Conservation (phyloP, 805 yeast species). For the Maudiozyma pseudohumilis region DNA sequence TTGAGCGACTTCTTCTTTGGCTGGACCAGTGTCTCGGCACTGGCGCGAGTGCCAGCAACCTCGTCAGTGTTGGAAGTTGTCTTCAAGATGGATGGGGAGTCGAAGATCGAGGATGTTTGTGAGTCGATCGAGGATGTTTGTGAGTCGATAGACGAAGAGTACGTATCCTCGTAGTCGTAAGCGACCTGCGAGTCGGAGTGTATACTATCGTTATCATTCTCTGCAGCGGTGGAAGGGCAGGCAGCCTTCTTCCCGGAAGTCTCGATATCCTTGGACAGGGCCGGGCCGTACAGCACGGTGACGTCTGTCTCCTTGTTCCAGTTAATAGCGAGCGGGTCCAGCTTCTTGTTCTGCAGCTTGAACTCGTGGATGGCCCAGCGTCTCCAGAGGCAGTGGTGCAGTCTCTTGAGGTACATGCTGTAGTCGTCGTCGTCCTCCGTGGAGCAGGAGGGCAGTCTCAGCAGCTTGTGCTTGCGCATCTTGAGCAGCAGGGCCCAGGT, state of each 20-base stretch:
- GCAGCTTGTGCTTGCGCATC: slow-evolving; percentile 19
- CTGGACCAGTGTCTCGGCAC: slow-evolving; percentile 14
- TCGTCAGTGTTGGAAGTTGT: background rate
- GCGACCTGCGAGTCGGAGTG: background rate
- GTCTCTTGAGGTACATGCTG: slow-evolving; percentile 33
- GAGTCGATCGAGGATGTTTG: slow-evolving; percentile 20
- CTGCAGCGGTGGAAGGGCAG: background rate
- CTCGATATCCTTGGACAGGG: slow-evolving; percentile 10
- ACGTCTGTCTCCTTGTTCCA: slow-evolving; percentile 95
- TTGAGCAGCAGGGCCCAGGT: slow-evolving; percentile 16
- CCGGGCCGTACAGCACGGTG: slow-evolving; percentile 92
- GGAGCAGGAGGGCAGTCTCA: slow-evolving; percentile 29
- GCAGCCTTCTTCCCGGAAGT: background rate
- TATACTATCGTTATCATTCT: background rate
- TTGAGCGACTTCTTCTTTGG: slow-evolving; percentile 11
- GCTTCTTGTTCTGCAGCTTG: slow-evolving; percentile 44
- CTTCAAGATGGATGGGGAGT: slow-evolving; percentile 4
- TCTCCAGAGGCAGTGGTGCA: slow-evolving; percentile 86
- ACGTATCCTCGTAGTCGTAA: background rate
- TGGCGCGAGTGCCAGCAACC: background rate
- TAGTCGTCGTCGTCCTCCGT: slow-evolving; percentile 25
- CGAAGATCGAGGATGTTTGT: slow-evolving; percentile 22
- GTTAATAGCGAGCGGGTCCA: slow-evolving; percentile 76
- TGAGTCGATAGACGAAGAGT: background rate
- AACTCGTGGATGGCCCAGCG: slow-evolving; percentile 83